Evolutionary conservation across 225 moss, liverwort and hornwort genomes (phyloP), one percentile per base, ranked within the genome.

Genomic region (Ulota crispa): DNA sequence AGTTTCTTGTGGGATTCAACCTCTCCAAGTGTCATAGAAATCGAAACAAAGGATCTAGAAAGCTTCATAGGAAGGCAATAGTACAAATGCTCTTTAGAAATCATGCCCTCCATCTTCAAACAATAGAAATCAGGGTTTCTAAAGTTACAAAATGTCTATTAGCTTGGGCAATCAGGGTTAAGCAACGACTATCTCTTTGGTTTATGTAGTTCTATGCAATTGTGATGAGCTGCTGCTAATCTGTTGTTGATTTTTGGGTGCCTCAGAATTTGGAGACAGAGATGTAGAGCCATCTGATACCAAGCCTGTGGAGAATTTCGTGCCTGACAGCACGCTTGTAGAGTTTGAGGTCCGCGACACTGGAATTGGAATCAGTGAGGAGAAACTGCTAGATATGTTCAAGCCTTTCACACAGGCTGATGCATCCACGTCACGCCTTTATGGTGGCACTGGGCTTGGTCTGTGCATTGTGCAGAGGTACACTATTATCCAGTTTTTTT

Each of bases 391-490:
- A 18, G 95, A 94, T 20, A 95, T 95, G 94, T 95, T 95, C 78
- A 92, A 94, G 45, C 92, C 95, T 14, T 94, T 95, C 72, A 95
- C 95, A 10, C 95, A 95, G 79, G 95, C 95, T 61, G 95, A 94
- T 88, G 88, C 95, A 73, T 95, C 95, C 59, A 93, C 92, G 37
- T 95, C 95, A 54, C 94, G 95, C 39, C 94, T 94, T 8, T 95
- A 95, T 54, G 95, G 95, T 43, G 95, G 95, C 37, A 95, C 95
- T 26, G 95, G 95, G 20, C 92, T 95, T 78, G 95, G 95, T 64
- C 94, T 95, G 26, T 94, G 91, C 78, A 95, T 95, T 61, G 95
- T 95, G 54, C 93, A 94, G 57, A 95, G 95, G 95, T 95, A 84
- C 50, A 84, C 50, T 42, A 64, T 4, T 55, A 39, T 6, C 5